Evolutionary conservation across 2,329 filamentous ascomycete genomes (phyloP).

Genomic region (Trichophyton simii): DNA sequence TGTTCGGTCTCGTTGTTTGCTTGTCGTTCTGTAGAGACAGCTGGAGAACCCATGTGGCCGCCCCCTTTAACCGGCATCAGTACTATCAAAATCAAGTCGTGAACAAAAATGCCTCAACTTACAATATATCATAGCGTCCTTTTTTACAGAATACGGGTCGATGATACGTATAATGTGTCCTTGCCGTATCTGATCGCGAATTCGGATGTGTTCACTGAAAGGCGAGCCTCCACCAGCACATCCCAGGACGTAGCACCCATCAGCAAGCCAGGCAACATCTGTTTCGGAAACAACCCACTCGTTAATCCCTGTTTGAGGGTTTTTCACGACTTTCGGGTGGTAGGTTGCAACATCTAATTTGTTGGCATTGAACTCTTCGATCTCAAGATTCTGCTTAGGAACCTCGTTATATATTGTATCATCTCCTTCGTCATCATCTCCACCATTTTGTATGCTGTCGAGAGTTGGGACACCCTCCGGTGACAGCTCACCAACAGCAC

Average conservation of each 20-base stretch:
- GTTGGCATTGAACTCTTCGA: slow-evolving; percentile 8
- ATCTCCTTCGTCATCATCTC: slow-evolving; percentile 14
- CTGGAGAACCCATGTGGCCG: slow-evolving; percentile 47
- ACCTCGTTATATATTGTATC: slow-evolving; percentile 12
- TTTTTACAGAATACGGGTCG: slow-evolving; percentile 32
- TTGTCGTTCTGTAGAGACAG: slow-evolving; percentile 49
- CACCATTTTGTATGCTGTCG: slow-evolving; percentile 16
- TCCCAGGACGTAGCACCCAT: slow-evolving; percentile 38
- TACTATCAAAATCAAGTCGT: background rate
- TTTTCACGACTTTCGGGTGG: slow-evolving; percentile 28
- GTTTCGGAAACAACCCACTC: slow-evolving; percentile 35
- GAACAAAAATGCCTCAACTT: slow-evolving; percentile 23
- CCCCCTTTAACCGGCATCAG: slow-evolving; percentile 29
- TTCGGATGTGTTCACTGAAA: slow-evolving; percentile 32
- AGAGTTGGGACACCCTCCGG: slow-evolving; percentile 11
- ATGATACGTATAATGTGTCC: slow-evolving; percentile 32
- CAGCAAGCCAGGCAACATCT: slow-evolving; percentile 35
- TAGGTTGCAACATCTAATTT: slow-evolving; percentile 25
- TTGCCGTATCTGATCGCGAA: slow-evolving; percentile 29
- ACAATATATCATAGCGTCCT: slow-evolving; percentile 34
- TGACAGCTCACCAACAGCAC: slow-evolving; percentile 48
- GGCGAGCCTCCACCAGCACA: slow-evolving; percentile 39
- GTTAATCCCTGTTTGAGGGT: slow-evolving; percentile 14
- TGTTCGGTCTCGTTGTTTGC: slow-evolving; percentile 41
- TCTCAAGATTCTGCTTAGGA: slow-evolving; percentile 10